These are phyloP conservation scores for Leishmania amazonensis DNA, from an alignment of 208 protist genomes.

Conservation along the genomic window DNA sequence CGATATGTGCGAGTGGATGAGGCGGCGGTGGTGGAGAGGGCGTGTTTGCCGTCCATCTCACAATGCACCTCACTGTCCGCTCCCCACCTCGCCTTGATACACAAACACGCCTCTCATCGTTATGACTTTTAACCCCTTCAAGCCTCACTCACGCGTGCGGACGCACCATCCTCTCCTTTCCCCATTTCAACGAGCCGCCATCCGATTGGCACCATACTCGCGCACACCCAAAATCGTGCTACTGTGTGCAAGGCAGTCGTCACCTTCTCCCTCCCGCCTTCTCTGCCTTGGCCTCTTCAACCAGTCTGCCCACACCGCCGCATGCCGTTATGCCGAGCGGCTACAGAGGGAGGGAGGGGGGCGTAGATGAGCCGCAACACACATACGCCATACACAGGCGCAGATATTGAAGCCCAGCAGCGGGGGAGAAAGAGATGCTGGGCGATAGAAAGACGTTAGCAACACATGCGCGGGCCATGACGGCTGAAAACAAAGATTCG, in stretches of 20 bases:
- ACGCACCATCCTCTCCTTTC: not conserved
- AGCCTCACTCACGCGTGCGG: not conserved
- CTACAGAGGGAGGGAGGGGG: not conserved
- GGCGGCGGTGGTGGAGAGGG: not conserved
- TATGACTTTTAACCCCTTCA: not conserved
- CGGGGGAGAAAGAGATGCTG: not conserved
- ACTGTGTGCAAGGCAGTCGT: not conserved
- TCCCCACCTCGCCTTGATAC: not conserved
- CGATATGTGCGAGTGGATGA: not conserved
- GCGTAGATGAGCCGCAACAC: not conserved
- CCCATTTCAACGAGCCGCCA: not conserved
- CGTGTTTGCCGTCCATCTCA: not conserved
- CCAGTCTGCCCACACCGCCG: not conserved
- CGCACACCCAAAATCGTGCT: not conserved
- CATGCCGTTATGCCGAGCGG: not conserved
- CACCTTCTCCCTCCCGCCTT: not conserved
- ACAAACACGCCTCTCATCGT: not conserved
- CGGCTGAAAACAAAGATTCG: not conserved
- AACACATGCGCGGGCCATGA: not conserved
- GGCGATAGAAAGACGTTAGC: not conserved
- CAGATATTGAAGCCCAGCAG: not conserved
- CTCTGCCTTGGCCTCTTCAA: not conserved
- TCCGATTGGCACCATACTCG: not conserved
- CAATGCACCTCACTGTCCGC: too few relatives aligned
- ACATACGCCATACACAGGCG: not conserved